A percentile compares a stretch with the other conserved stretches of the same genome.
Evolutionary conservation across 1,284 basidiomycete species (phyloP).

Genomic region (Rhodotorula glutinis): DNA sequence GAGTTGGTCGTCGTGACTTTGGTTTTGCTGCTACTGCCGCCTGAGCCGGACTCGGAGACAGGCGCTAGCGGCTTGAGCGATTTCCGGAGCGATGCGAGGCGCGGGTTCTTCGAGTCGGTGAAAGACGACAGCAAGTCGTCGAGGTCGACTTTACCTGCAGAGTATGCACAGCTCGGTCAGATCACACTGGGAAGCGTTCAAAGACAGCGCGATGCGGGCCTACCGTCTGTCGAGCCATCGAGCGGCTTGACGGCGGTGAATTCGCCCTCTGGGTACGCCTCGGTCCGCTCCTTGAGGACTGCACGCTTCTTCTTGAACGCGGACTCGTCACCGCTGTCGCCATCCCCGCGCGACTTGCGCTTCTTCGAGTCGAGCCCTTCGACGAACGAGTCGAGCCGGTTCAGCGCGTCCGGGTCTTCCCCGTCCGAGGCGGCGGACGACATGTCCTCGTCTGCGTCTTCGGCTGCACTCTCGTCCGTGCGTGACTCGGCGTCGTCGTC

Average conservation of each 20-base stretch:
- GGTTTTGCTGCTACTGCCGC: conserved; percentile 2
- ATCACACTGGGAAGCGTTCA: too few relatives aligned
- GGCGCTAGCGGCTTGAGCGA: conserved; percentile 58
- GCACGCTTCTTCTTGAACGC: conserved; percentile 57
- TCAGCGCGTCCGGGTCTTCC: conserved; percentile 54
- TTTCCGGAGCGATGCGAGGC: conserved; percentile 49
- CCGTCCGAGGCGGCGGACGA: conserved; percentile 30
- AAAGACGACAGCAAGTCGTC: conserved; percentile 70
- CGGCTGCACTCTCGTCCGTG: conserved; percentile 53
- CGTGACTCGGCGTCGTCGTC: conserved; percentile 16
- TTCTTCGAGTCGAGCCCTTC: conserved; percentile 67
- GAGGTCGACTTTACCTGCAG: conserved; percentile 61
- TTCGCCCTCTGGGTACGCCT: conserved; percentile 64
- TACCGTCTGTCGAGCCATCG: conserved; percentile 44
- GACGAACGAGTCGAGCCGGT: conserved; percentile 68
- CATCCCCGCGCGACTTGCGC: conserved; percentile 58
- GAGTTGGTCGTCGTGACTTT: conserved; percentile 44
- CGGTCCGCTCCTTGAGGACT: conserved; percentile 65
- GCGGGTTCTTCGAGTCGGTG: conserved; percentile 49
- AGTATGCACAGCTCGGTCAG: neutral
- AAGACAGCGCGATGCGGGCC: neutral
- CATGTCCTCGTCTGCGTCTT: conserved; percentile 51
- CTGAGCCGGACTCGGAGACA: conserved; percentile 36
- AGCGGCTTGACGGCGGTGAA: conserved; percentile 49
- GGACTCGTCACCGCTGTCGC: conserved; percentile 16